phyloP scores from a whole-genome alignment of 495 filamentous ascomycete species.

The Saxophila tyrrhenica region DNA sequence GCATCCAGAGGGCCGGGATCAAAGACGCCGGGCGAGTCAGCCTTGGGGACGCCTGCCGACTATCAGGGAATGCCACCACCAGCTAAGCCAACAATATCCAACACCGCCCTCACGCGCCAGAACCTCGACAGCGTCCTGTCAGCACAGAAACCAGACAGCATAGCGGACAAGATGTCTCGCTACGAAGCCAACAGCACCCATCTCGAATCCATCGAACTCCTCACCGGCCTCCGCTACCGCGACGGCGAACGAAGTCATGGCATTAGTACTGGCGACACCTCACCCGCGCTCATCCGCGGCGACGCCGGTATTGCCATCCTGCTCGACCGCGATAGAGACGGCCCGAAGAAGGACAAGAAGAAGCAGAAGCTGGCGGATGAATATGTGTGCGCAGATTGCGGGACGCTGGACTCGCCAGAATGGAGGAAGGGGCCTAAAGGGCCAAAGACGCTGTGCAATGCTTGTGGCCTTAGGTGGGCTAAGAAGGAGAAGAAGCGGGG shows the following conservation, averaged over 20 bases:
- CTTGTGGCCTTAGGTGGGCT: conserved; percentile 57
- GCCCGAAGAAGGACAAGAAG: conserved; percentile 78
- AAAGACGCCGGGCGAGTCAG: not conserved
- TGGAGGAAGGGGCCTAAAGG: conserved; percentile 93
- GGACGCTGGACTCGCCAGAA: conserved; percentile 72
- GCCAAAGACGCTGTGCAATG: conserved; percentile 95
- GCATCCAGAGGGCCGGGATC: not conserved
- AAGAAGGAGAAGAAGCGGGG: conserved; percentile 37
- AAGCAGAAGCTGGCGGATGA: conserved; percentile 83
- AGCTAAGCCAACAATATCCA: conserved; percentile 48
- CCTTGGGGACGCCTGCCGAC: conserved; percentile 3
- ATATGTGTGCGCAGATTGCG: conserved; percentile 94
- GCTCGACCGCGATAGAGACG: conserved; percentile 50
- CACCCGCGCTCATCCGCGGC: conserved; percentile 69
- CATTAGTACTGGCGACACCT: conserved; percentile 73
- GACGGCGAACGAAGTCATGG: conserved; percentile 84
- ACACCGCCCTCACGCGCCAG: conserved; percentile 58
- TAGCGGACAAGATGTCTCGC: conserved; percentile 63
- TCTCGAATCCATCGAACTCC: conserved; percentile 83
- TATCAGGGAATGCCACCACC: conserved; percentile 55
- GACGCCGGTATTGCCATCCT: conserved; percentile 79
- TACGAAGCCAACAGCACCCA: conserved; percentile 58
- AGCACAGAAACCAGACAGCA: conserved; percentile 56
- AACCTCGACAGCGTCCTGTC: conserved; percentile 69
- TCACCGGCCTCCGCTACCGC: conserved; percentile 78